These are phyloP conservation scores for Sutorius australiensis DNA, from an alignment of 768 basidiomycete genomes.

Conservation along the genomic window DNA sequence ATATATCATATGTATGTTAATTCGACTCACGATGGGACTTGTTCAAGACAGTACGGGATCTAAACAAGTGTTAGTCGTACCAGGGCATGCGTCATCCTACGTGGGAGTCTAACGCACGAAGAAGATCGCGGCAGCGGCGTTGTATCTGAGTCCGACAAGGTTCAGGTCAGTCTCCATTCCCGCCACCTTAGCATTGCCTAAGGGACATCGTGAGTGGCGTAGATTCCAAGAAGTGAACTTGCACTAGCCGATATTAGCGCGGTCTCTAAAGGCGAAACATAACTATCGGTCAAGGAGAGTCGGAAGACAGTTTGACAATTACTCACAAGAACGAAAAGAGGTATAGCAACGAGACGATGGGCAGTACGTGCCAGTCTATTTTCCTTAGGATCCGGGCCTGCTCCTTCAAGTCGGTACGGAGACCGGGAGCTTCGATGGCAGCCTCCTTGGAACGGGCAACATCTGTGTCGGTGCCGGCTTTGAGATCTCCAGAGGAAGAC, in stretches of 20 bases:
- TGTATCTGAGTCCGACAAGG: conserved; percentile 35
- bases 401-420: not conserved
- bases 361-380: conserved; percentile 20
- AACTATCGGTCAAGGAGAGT: not conserved
- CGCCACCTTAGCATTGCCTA: conserved; percentile 43
- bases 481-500: not conserved
- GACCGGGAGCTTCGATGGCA: not conserved
- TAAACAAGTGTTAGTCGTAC: no score
- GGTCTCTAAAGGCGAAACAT: conserved; percentile 31
- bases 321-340: conserved; percentile 21
- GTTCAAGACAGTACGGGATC: no score
- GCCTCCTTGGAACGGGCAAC: conserved; percentile 5
- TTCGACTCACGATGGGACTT: no score
- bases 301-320: not conserved
- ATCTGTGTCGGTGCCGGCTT: conserved; percentile 1
- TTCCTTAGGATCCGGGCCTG: conserved; percentile 14
- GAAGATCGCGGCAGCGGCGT: conserved; percentile 38
- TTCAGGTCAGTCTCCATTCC: conserved; percentile 41
- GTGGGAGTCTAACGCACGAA: conserved; percentile 21
- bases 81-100: no score
- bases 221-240: not conserved
- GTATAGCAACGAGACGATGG: conserved; percentile 14
- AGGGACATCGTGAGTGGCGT: conserved; percentile 3
- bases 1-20: no score
- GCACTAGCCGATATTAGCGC: conserved; percentile 41